Percentiles rank a stretch among this genome's conserved stretches.
Evolutionary conservation across 2,329 filamentous ascomycete genomes (phyloP).

Genomic region (Fusarium mundagurra): DNA sequence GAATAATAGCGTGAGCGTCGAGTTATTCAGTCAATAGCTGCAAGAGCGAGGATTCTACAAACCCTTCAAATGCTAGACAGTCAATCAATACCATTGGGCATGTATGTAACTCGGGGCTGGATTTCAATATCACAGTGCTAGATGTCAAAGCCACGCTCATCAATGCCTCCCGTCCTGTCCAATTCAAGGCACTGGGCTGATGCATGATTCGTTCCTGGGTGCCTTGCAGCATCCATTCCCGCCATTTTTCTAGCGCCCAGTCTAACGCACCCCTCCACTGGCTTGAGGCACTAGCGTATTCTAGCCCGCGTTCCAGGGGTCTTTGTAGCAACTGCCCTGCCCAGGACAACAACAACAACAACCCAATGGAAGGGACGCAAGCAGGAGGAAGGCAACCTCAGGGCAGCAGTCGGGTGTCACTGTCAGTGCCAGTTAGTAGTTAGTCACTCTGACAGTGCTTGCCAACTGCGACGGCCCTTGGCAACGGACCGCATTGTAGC

Average conservation of each 20-base stretch:
- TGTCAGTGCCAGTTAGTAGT: not conserved
- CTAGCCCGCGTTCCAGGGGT: constrained; percentile 19
- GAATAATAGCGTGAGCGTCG: not conserved
- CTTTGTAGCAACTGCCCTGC: constrained; percentile 12
- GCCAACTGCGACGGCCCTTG: constrained; percentile 19
- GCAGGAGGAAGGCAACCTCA: not conserved
- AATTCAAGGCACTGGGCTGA: not conserved
- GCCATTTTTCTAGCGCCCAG: constrained; percentile 28
- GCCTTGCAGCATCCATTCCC: constrained; percentile 31
- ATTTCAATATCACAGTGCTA: constrained; percentile 18
- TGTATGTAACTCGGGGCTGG: not conserved
- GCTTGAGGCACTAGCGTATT: constrained; percentile 23
- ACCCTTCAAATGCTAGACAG: not conserved
- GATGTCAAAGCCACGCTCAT: not conserved
- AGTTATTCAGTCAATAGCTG: not conserved
- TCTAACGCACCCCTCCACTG: constrained; percentile 20
- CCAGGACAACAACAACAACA: not conserved
- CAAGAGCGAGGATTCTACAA: not conserved
- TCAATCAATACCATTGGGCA: not conserved
- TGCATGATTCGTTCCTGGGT: constrained; percentile 35
- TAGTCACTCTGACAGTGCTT: constrained; percentile 15
- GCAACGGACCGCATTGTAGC: constrained; percentile 11
- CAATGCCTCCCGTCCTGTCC: constrained; percentile 12
- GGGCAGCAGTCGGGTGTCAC: not conserved
- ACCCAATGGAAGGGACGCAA: not conserved